Evolutionary conservation across 2,329 filamentous ascomycete species (phyloP).

Genomic region (Corinectria fuckeliana): DNA sequence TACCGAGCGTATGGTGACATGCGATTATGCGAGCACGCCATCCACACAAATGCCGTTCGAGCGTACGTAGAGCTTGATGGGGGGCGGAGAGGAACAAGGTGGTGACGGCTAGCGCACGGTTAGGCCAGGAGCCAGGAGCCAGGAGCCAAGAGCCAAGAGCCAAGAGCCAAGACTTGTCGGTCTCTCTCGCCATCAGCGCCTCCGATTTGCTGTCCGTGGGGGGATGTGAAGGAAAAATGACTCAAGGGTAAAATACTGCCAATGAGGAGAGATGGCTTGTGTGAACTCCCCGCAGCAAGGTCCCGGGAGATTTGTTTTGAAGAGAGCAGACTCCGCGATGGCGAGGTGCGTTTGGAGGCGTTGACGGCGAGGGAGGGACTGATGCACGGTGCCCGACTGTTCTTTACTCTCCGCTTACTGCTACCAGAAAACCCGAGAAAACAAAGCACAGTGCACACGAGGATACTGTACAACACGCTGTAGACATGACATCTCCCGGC

Average conservation of each 20-base stretch:
- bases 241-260: constrained; percentile 21
- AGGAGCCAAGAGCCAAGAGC: too few relatives aligned
- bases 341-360: neutral
- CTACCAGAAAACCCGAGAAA: neutral
- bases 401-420: too few relatives aligned
- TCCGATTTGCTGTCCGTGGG: constrained; percentile 26
- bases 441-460: too few relatives aligned
- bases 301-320: neutral
- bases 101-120: constrained; percentile 11
- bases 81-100: constrained; percentile 9
- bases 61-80: constrained; percentile 21
- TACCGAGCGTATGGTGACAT: constrained; percentile 24
- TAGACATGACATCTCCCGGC: neutral
- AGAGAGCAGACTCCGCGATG: neutral
- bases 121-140: constrained; percentile 21
- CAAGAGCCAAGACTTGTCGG: neutral
- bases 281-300: constrained; percentile 22
- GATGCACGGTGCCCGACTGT: too few relatives aligned
- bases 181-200: constrained; percentile 27
- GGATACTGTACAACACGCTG: too few relatives aligned
- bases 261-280: constrained; percentile 13
- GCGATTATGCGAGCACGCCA: constrained; percentile 34
- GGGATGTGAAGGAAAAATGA: constrained; percentile 28
- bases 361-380: neutral
- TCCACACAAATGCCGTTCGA: constrained; percentile 23